Base-by-base conservation (phyloP, 495 filamentous ascomycete genomes). In the Recurvomyces mirabilis region DNA sequence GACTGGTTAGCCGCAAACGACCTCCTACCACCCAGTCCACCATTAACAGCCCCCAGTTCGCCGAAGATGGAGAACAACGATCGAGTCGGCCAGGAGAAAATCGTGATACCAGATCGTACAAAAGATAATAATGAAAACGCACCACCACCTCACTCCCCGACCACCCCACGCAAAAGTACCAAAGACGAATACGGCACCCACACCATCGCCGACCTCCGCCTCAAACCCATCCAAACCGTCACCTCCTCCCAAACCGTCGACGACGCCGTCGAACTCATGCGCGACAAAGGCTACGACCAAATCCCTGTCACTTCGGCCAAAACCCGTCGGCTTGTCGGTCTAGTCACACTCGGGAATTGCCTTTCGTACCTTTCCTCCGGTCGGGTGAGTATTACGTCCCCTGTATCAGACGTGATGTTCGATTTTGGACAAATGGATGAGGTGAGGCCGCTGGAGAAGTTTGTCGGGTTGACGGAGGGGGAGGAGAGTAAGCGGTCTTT, bases 1-100 rank as follows among this genome's bases (percentile, higher is more conserved):
- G 87, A 94, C 64, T 96, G 93, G 93, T 79, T 96, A 37, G 87
- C 84, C 38, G 89, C 89, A 35, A 95, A 96, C 60, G 79, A 87
- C 56, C 84, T 96, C 29, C 72, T 94, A 12, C 71, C 80, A 1
- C 63, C 75, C 7, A 66, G 72, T 9, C 70, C 74, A 19, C 60
- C 71, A 5, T 62, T 70, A 30, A 69, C 70, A 34, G 59, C 67
- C 7, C 65, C 71, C 17, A 53, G 67, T 5, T 70, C 67, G 32
- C 67, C 68, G 31, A 53, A 38, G 7, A 4, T 43, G 25, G 39
- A 45, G 17, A 1, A 37, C 20, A 39, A 41, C n/a, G 48, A 45
- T 14, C 4, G 18, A 6, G 4, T 28, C 14, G 51, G 33, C 1
- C 28, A 49, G 17, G 51, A 49, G 24, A 38, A 54, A 29, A 18